Percentiles rank a stretch among this genome's conserved stretches.
phyloP scores from a whole-genome alignment of 1,139 yeast genomes.

The Debaryomyces sp. region DNA sequence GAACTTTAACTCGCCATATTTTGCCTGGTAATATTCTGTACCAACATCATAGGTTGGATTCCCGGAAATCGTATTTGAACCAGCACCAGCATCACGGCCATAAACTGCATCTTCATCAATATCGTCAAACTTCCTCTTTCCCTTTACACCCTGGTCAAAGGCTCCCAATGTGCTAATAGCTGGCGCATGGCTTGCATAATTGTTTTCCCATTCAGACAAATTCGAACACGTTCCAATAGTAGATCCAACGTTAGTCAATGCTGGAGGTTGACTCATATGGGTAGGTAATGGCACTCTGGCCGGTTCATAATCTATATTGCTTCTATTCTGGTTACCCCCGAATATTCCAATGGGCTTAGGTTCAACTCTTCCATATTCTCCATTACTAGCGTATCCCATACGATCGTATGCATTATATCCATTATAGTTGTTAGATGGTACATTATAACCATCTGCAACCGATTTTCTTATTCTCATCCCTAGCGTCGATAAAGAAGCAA shows the following conservation, averaged over 20 bases:
- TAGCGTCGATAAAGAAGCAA: slow-evolving; percentile 48
- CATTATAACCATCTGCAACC: slow-evolving; percentile 61
- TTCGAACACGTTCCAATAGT: slow-evolving; percentile 47
- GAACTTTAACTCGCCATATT: slow-evolving; percentile 48
- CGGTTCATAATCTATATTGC: slow-evolving; percentile 7
- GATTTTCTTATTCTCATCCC: slow-evolving; percentile 77
- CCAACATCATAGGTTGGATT: slow-evolving; percentile 3
- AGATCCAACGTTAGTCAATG: slow-evolving; percentile 40
- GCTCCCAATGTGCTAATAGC: slow-evolving; percentile 21
- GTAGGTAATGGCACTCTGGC: slow-evolving; percentile 58
- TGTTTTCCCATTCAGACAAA: slow-evolving; percentile 52
- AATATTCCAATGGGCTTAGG: slow-evolving; percentile 6
- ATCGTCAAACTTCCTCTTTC: slow-evolving; percentile 47
- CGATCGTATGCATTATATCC: slow-evolving; percentile 3
- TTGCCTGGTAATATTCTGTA: slow-evolving; percentile 23
- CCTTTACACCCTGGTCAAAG: not conserved
- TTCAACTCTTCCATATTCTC: slow-evolving; percentile 2
- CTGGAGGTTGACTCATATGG: slow-evolving; percentile 42
- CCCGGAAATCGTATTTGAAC: not conserved
- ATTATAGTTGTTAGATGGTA: slow-evolving; percentile 18
- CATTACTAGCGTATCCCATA: not conserved
- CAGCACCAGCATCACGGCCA: slow-evolving; percentile 3
- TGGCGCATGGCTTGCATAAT: slow-evolving; percentile 11
- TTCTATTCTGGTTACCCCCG: slow-evolving; percentile 11
- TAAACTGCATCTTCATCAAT: slow-evolving; percentile 19